These are phyloP conservation scores for Cucurbita moschata DNA, from an alignment of 306 rosid genomes.

Conservation along the genomic window DNA sequence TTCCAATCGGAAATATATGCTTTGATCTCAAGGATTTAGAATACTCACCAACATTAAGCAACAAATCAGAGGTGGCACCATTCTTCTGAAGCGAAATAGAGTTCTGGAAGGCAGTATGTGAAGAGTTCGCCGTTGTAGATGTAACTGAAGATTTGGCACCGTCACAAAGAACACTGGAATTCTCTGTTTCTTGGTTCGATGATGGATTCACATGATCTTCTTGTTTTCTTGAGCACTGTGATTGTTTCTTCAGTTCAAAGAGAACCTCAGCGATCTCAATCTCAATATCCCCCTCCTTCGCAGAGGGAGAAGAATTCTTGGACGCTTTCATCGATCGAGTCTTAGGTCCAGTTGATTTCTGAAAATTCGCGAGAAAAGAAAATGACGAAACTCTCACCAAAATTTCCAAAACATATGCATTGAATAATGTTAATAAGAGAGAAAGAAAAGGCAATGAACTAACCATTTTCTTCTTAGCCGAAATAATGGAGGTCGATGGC, in stretches of 20 bases:
- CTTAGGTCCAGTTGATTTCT: conserved; percentile 29
- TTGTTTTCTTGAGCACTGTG: conserved; percentile 19
- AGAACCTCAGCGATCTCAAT: conserved; percentile 76
- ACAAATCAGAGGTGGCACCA: not conserved
- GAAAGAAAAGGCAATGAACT: not conserved
- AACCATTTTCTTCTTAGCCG: conserved; percentile 38
- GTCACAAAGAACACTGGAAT: not conserved
- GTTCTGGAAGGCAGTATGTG: not conserved
- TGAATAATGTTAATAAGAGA: not conserved
- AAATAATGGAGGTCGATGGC: conserved; percentile 21
- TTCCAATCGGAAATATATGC: not conserved
- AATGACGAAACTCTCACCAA: not conserved
- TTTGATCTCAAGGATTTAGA: not conserved
- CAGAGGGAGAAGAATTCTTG: conserved; percentile 18
- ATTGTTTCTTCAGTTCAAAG: conserved; percentile 31
- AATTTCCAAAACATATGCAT: not conserved
- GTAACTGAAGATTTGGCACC: not conserved
- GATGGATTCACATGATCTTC: conserved; percentile 8
- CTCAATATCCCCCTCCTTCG: conserved; percentile 30
- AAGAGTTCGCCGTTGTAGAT: not conserved
- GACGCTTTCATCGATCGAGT: conserved; percentile 12
- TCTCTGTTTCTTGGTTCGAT: conserved; percentile 14
- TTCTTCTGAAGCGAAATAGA: not conserved
- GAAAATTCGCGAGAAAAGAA: conserved; percentile 7
- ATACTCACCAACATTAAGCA: conserved; percentile 17